These are phyloP conservation scores for Botrytis fabae DNA, from an alignment of 2,329 filamentous ascomycete genomes.

Conservation along the genomic window DNA sequence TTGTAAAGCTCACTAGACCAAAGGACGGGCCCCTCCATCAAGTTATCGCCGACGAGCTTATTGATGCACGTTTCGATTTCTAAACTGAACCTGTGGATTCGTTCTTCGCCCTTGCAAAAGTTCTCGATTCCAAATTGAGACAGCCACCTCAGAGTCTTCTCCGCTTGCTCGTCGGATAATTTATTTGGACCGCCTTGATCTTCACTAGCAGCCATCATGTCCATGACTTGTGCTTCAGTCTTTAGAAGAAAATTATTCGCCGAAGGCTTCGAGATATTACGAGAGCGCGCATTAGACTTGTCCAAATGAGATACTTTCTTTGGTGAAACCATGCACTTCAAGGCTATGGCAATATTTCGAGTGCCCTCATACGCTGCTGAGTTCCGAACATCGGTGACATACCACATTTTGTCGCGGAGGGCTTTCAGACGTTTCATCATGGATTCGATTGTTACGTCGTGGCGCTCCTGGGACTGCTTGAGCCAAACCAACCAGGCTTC, in stretches of 20 bases:
- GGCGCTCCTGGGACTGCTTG: slow-evolving; percentile 76
- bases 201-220: slow-evolving; percentile 77
- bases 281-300: slow-evolving; percentile 43
- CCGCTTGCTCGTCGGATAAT: slow-evolving; percentile 90
- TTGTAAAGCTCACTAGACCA: slow-evolving; percentile 91
- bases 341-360: slow-evolving; percentile 77
- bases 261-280: slow-evolving; percentile 38
- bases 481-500: slow-evolving; percentile 82
- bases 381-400: slow-evolving; percentile 88
- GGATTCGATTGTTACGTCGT: slow-evolving; percentile 70
- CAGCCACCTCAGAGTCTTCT: slow-evolving; percentile 81
- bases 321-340: slow-evolving; percentile 84
- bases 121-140: slow-evolving; percentile 81
- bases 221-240: slow-evolving; percentile 81
- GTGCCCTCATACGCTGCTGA: slow-evolving; percentile 87
- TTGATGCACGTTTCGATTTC: slow-evolving; percentile 85
- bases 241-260: slow-evolving; percentile 66
- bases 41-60: slow-evolving; percentile 80
- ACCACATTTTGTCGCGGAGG: slow-evolving; percentile 97
- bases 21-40: slow-evolving; percentile 80
- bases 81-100: slow-evolving; percentile 89
- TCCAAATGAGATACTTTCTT: slow-evolving; percentile 43
- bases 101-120: slow-evolving; percentile 91
- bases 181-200: slow-evolving; percentile 92
- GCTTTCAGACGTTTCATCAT: slow-evolving; percentile 74